Conservation (phyloP, 106 monocot species). For the Gastrodia elata region DNA sequence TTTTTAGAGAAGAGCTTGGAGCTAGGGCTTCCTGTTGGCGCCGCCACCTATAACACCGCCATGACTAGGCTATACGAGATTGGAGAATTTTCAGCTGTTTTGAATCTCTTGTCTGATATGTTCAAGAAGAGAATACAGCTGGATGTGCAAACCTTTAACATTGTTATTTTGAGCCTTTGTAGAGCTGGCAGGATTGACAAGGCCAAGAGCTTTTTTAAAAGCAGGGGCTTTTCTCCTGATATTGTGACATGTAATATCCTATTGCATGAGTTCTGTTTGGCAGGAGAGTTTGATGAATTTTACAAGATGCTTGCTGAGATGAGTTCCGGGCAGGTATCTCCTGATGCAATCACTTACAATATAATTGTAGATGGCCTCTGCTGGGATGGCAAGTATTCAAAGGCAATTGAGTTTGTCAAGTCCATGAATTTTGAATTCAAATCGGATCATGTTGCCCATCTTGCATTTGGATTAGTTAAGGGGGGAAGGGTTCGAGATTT, state of each 20-base stretch:
- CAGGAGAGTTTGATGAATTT: constrained; percentile 22
- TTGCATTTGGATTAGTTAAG: constrained; percentile 31
- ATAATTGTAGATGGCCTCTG: constrained; percentile 42
- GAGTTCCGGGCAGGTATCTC: constrained; percentile 18
- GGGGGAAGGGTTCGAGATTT: constrained; percentile 11
- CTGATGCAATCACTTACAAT: constrained; percentile 27
- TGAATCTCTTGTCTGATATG: constrained; percentile 41
- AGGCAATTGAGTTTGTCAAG: constrained; percentile 29
- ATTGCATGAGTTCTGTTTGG: constrained; percentile 28
- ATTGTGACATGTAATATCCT: constrained; percentile 38
- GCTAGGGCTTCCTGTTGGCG: constrained; percentile 32
- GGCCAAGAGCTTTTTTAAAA: constrained; percentile 26
- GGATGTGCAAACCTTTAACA: constrained; percentile 30
- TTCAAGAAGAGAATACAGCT: constrained; percentile 41
- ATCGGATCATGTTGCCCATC: constrained; percentile 23
- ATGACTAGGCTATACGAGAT: constrained; percentile 34
- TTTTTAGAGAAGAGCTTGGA: constrained; percentile 29
- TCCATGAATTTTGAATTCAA: constrained; percentile 19
- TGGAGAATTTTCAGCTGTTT: constrained; percentile 19
- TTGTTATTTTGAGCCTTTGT: constrained; percentile 46
- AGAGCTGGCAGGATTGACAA: constrained; percentile 31
- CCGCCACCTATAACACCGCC: constrained; percentile 39
- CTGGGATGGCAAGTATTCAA: constrained; percentile 23
- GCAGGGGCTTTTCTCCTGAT: constrained; percentile 29
- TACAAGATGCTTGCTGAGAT: constrained; percentile 20